Base-by-base conservation (phyloP, 2,329 filamentous ascomycete genomes). In the Lasiodiplodia sp. region DNA sequence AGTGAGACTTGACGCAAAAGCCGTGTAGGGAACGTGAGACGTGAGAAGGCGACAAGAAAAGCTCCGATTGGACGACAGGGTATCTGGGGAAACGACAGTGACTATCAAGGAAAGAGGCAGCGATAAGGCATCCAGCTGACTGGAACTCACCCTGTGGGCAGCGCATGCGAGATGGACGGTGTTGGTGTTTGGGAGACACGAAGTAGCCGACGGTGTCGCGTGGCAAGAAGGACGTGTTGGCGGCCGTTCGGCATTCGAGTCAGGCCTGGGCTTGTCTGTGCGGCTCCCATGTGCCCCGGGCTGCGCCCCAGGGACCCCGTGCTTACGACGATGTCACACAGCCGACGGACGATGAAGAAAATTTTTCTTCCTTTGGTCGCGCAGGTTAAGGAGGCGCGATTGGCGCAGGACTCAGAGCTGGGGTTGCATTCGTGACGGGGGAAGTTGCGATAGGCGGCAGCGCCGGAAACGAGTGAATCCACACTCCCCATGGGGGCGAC, bases 401-500 rank as follows among this genome's bases (percentile, higher is more conserved):
- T 21, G 31, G 10, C 31, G 18, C 28, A 37, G 53, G 51, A n/a
- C 6, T 3, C 2, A 7, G 23, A 21, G 23, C 2, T n/a, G n/a
- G 37, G 37, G 21, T 14, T 47, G 56, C 12, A 12, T 18, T 12
- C 4, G 23, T 16, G 44, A 21, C 1, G 44, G 18, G 21, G 18
- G 60, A 64, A 6, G 60, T 38, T 31, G 60, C 44, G 18, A 64
- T 28, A 34, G 28, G 31, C 58, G 44, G 47, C 60, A 64, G 60
- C 44, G 40, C n/a, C 58, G 58, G 58, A 51, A 64, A 44, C 44
- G 40, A 23, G 40, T 11, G 40, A 63, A 38, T 16, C 60, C 60
- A 64, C 60, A 14, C 60, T 62, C 58, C 47, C 60, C 60, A 49
- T n/a, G 31, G 18, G 60, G 60, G 40, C 12, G 38, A 63, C n/a